Evolutionary conservation across 2,329 filamentous ascomycete species (phyloP).

Genomic region (Chaetomiaceae sp.): DNA sequence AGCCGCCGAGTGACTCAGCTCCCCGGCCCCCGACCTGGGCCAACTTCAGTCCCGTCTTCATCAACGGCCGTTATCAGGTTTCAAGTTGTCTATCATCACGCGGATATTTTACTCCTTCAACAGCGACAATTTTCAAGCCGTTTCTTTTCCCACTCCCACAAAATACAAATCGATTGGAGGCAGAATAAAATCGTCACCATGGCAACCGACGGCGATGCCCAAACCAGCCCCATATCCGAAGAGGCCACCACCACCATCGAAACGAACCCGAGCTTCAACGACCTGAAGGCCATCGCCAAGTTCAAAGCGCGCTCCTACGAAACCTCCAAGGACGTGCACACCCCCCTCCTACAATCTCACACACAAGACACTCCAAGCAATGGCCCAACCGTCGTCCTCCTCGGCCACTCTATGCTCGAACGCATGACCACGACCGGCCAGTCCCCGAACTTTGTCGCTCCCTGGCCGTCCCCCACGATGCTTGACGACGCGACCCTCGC

Average conservation of each 20-base stretch:
- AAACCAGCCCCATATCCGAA: neutral
- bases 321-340: slow-evolving; percentile 9
- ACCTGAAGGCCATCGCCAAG: neutral
- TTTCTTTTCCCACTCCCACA: too few species aligned
- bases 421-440: slow-evolving; percentile 22
- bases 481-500: neutral
- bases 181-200: too few species aligned
- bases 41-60: too few species aligned
- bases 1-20: too few species aligned
- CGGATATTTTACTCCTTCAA: too few species aligned
- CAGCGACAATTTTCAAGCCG: too few species aligned
- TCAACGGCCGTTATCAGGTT: too few species aligned
- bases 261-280: neutral
- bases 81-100: too few species aligned
- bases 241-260: neutral
- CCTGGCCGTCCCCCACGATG: slow-evolving; percentile 20
- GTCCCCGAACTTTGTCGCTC: slow-evolving; percentile 9
- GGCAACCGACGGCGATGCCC: neutral
- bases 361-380: neutral
- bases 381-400: slow-evolving; percentile 14
- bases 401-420: slow-evolving; percentile 27
- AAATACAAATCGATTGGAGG: too few species aligned
- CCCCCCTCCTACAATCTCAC: slow-evolving; percentile 9
- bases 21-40: too few species aligned
- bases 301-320: slow-evolving; percentile 9